Percentiles rank a stretch among this genome's conserved stretches.
phyloP scores from a whole-genome alignment of 805 yeast species.

The Nakazawaea laoshanensis region DNA sequence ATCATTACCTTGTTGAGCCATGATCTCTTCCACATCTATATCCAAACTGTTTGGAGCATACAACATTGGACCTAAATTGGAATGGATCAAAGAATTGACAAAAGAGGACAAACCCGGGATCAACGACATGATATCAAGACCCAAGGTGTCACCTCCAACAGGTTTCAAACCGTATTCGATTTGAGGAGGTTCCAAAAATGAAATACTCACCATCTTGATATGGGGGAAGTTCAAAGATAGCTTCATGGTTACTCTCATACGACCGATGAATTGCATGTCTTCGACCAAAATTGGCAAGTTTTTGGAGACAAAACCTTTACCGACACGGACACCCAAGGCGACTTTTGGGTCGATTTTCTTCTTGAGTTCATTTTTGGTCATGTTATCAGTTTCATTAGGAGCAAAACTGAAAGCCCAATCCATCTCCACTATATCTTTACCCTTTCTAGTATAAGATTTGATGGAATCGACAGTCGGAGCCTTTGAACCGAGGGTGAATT shows the following conservation, averaged over 20 bases:
- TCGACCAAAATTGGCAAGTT: conserved; percentile 72
- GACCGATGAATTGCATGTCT: conserved; percentile 69
- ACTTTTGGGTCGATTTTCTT: conserved; percentile 73
- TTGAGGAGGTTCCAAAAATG: conserved; percentile 68
- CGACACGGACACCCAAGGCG: conserved; percentile 71
- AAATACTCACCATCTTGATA: conserved; percentile 61
- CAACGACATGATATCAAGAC: conserved; percentile 76
- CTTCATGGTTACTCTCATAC: conserved; percentile 54
- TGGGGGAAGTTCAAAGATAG: conserved; percentile 69
- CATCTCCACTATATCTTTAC: conserved; percentile 65
- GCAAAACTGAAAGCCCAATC: conserved; percentile 78
- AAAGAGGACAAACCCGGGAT: conserved; percentile 72
- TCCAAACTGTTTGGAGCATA: conserved; percentile 80
- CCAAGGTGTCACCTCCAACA: conserved; percentile 84
- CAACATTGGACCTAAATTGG: conserved; percentile 66
- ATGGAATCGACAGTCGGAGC: conserved; percentile 70
- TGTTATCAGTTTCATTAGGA: conserved; percentile 75
- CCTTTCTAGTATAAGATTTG: conserved; percentile 64
- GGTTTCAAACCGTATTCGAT: conserved; percentile 79
- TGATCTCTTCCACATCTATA: conserved; percentile 62
- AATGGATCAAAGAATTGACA: conserved; percentile 61
- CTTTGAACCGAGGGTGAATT: conserved; percentile 74
- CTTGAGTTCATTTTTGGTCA: conserved; percentile 69
- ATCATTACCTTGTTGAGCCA: conserved; percentile 56
- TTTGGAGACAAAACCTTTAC: conserved; percentile 74